Conservation (phyloP, 192 early-diverging fungal species). For the Thamnidium elegans region DNA sequence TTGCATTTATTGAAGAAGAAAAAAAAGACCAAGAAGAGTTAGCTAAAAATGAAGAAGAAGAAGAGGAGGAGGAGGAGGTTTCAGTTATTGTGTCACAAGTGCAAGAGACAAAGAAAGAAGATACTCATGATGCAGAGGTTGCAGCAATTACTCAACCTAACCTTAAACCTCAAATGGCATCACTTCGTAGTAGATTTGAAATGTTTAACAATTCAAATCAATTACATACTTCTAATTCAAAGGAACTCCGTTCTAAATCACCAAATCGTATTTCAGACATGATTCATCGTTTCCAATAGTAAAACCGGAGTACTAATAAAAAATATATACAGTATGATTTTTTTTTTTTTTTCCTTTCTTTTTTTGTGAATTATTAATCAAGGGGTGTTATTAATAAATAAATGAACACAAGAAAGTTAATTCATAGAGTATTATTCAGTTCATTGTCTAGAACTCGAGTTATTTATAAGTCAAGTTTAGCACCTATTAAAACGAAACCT, state of each 20-base stretch:
- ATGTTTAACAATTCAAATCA: neutral
- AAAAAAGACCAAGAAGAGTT: no score
- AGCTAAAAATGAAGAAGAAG: no score
- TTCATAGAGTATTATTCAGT: no score
- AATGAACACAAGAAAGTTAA: no score
- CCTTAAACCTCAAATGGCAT: slow-evolving; percentile 4
- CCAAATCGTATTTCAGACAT: slow-evolving; percentile 18
- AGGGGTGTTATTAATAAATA: no score
- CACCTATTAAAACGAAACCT: no score
- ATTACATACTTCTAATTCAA: neutral
- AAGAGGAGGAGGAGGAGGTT: no score
- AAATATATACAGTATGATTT: neutral
- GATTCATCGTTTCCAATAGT: slow-evolving; percentile 12
- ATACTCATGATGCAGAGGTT: no score
- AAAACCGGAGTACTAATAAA: neutral
- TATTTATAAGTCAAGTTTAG: no score
- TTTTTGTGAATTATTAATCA: neutral
- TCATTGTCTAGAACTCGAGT: no score
- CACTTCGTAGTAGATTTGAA: slow-evolving; percentile 20
- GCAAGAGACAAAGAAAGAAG: no score
- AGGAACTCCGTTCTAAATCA: slow-evolving; percentile 19
- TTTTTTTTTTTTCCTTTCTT: neutral
- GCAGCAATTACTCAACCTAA: neutral
- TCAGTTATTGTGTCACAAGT: no score
- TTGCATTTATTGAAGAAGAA: neutral